Conservation (phyloP, 495 filamentous ascomycete genomes). For the Penicillium samsonianum region DNA sequence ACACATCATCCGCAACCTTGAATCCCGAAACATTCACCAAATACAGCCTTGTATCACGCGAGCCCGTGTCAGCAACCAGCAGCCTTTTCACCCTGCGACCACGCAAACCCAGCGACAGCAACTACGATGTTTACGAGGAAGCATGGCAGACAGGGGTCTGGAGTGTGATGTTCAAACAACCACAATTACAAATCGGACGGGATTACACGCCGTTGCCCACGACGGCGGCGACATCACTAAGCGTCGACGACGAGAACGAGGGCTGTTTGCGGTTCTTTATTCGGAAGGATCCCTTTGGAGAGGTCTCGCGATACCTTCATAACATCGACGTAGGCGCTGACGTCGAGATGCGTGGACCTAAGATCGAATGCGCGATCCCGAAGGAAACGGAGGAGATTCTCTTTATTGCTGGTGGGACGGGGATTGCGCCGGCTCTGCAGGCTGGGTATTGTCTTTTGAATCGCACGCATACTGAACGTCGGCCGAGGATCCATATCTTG, state of each 20-base stretch:
- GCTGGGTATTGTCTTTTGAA: slow-evolving; percentile 60
- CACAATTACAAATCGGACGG: slow-evolving; percentile 83
- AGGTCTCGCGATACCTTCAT: slow-evolving; percentile 71
- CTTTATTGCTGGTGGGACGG: slow-evolving; percentile 91
- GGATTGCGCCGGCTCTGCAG: slow-evolving; percentile 89
- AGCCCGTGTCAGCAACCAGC: slow-evolving; percentile 71
- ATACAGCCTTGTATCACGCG: slow-evolving; percentile 64
- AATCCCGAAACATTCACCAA: slow-evolving; percentile 63
- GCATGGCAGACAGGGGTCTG: slow-evolving; percentile 67
- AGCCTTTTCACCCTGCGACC: slow-evolving; percentile 71
- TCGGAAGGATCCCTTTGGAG: slow-evolving; percentile 54
- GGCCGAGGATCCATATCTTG: slow-evolving; percentile 58
- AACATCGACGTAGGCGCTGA: slow-evolving; percentile 56
- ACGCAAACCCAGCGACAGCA: slow-evolving; percentile 38
- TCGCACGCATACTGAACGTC: slow-evolving; percentile 25
- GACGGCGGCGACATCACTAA: slow-evolving; percentile 20
- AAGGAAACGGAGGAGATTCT: slow-evolving; percentile 58
- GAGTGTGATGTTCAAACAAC: slow-evolving; percentile 92
- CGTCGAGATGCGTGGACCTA: slow-evolving; percentile 77
- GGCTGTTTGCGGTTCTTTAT: slow-evolving; percentile 56
- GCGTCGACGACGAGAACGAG: slow-evolving; percentile 37
- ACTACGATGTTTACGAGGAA: slow-evolving; percentile 47
- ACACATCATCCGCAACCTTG: slow-evolving; percentile 28
- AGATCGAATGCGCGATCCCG: slow-evolving; percentile 66
- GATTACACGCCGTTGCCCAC: slow-evolving; percentile 86